Base-by-base conservation (phyloP, 106 monocot genomes). In the Xerophyta viscosa region DNA sequence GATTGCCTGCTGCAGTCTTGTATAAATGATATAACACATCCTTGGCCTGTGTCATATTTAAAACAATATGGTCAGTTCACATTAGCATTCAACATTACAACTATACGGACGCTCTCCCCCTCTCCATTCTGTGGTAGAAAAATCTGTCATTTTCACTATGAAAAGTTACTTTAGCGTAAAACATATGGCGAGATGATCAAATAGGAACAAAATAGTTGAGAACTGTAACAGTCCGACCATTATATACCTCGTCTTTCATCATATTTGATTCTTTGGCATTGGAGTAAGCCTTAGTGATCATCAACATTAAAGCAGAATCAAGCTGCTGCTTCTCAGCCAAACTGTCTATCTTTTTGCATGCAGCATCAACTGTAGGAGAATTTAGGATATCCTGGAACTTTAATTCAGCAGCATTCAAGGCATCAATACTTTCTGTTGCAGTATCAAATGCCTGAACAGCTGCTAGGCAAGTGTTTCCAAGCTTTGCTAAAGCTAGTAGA, bases 221-320 rank as follows among this genome's bases (percentile, higher is more conserved):
- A n/a, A n/a, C n/a, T n/a, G n/a, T n/a, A n/a, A n/a, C n/a, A n/a
- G n/a, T n/a, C n/a, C n/a, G n/a, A n/a, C n/a, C n/a, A n/a, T n/a
- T n/a, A n/a, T 13, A 23, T 71, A 96, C 96, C 81, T 96, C 96
- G 19, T 81, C 81, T 66, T 86, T 89, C 75, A 74, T 70, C 73
- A 96, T 72, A 69, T 72, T 85, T 64, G 81, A 75, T 52, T 89
- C 96, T 66, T 96, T 96, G 50, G 81, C 78, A 54, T 77, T 66
- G 27, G 96, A 89, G 81, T 82, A 96, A 52, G 96, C 96, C 79
- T 89, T 96, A 27, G 80, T 84, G 24, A 80, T 68, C 84, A 88
- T 81, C 57, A 85, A 70, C 81, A 88, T 81, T 63, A 94, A 46
- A 50, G 89, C 70, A 68, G 85, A 89, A 58, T 89, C 85, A 37